A percentile compares a stretch with the other conserved stretches of the same genome.
Evolutionary conservation across 495 filamentous ascomycete species (phyloP).

Genomic region (Clohesyomyces aquaticus): DNA sequence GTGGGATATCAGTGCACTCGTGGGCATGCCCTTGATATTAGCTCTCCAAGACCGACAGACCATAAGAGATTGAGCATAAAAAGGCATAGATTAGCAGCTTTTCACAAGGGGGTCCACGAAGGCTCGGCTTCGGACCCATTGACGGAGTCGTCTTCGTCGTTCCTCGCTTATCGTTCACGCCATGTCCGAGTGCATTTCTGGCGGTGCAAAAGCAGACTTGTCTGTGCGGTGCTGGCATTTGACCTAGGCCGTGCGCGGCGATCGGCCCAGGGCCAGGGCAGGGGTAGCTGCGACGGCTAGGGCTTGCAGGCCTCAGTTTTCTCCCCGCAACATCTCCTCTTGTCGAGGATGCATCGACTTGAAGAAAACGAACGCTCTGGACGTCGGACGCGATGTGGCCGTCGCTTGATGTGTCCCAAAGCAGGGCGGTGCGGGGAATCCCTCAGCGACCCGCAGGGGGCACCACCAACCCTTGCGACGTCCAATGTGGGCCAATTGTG

Average conservation of each 20-base stretch:
- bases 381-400: not conserved
- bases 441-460: no score
- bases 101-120: no score
- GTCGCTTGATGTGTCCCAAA: not conserved
- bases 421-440: not conserved
- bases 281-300: not conserved
- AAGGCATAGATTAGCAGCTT: constrained; percentile 6
- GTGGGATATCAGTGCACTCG: no score
- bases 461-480: no score
- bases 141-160: no score
- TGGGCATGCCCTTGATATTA: no score
- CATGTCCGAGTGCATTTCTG: no score
- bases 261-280: not conserved
- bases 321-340: not conserved
- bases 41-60: not conserved
- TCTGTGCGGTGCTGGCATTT: no score
- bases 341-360: not conserved
- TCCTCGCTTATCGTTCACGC: no score
- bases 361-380: not conserved
- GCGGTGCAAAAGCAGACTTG: no score
- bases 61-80: constrained; percentile 16
- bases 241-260: not conserved
- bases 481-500: no score
- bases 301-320: not conserved
- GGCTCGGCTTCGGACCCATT: no score